Base-by-base conservation (phyloP, 257 asterid genomes). In the Paulownia fortunei region DNA sequence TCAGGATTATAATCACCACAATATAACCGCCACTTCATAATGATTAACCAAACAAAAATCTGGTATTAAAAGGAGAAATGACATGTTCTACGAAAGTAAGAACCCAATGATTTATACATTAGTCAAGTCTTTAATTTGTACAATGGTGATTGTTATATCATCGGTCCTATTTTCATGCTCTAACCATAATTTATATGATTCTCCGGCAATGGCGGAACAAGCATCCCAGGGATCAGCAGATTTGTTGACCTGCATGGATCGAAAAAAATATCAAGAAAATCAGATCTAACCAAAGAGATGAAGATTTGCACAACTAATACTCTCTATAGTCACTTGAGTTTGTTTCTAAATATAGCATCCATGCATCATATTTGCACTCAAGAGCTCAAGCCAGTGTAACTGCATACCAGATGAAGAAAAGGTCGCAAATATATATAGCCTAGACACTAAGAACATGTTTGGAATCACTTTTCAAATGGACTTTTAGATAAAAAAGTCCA, bases 161-260 rank as follows among this genome's bases (percentile, higher is more conserved):
- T 95, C 99, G 0, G 99, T 93, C 78, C 99, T 91, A 63, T 87
- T 95, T 81, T 95, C 99, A 56, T 90, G 83, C 88, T 93, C 93
- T 80, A 95, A 82, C 99, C 99, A 95, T 49, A 87, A 73, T 76
- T 91, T 95, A 91, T 90, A 95, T 0, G 99, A 88, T 78, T 93
- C 97, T 59, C 86, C 90, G 21, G 94, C 92, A 77, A 95, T 90
- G 74, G 93, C 90, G 69, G 98, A 82, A 76, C 98, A 91, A 51
- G 98, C 97, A 69, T 92, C 98, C 66, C 94, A 86, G 7, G 97
- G 93, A 79, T 94, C 97, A 9, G 87, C 69, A 42, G 71, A 83
- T 76, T 83, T 89, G 79, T 76, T 88, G 63, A 91, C 97, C 98
- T 92, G 82, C 84, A 80, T 19, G 30, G 13, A 44, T 12, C 49